These are phyloP conservation scores for Chloranthus sessilifolius DNA, from an alignment of 164 flowering plant species.

Conservation along the genomic window DNA sequence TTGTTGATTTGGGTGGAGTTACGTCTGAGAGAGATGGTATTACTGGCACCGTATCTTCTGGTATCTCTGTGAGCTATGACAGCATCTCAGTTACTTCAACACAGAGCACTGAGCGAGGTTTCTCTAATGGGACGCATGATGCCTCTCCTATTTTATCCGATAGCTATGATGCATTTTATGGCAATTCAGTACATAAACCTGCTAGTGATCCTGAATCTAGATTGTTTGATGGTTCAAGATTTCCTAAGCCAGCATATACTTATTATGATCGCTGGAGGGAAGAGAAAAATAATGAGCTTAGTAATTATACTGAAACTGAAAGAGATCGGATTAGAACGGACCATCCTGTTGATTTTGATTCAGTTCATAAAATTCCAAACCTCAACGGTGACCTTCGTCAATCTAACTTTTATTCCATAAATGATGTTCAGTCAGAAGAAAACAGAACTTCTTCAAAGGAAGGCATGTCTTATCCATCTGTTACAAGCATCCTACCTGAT, in stretches of 20 bases:
- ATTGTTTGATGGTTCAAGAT: slow-evolving; percentile 18
- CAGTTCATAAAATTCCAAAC: slow-evolving; percentile 14
- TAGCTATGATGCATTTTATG: slow-evolving; percentile 11
- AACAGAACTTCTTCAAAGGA: slow-evolving; percentile 18
- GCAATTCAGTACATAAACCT: slow-evolving; percentile 16
- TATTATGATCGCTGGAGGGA: slow-evolving; percentile 15
- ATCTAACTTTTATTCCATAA: slow-evolving; percentile 22
- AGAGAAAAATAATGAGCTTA: slow-evolving; percentile 17
- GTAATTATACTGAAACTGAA: slow-evolving; percentile 13
- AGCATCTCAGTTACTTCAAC: slow-evolving; percentile 17
- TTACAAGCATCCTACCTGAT: slow-evolving; percentile 21
- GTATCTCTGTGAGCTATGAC: slow-evolving; percentile 11
- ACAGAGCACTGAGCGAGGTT: slow-evolving; percentile 22
- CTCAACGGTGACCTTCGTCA: slow-evolving; percentile 19
- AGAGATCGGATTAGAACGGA: no score
- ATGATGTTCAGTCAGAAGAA: slow-evolving; percentile 19
- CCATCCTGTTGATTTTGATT: no score
- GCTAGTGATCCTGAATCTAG: slow-evolving; percentile 22
- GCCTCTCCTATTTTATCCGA: slow-evolving; percentile 10
- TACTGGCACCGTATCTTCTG: slow-evolving; percentile 17
- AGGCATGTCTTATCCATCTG: slow-evolving; percentile 17
- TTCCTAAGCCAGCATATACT: slow-evolving; percentile 13
- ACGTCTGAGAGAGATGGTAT: slow-evolving; percentile 32
- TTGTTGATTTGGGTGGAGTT: slow-evolving; percentile 39
- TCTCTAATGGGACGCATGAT: slow-evolving; percentile 15